phyloP scores from a whole-genome alignment of 768 basidiomycete species.

The Xerocomus brunneocitrinus region DNA sequence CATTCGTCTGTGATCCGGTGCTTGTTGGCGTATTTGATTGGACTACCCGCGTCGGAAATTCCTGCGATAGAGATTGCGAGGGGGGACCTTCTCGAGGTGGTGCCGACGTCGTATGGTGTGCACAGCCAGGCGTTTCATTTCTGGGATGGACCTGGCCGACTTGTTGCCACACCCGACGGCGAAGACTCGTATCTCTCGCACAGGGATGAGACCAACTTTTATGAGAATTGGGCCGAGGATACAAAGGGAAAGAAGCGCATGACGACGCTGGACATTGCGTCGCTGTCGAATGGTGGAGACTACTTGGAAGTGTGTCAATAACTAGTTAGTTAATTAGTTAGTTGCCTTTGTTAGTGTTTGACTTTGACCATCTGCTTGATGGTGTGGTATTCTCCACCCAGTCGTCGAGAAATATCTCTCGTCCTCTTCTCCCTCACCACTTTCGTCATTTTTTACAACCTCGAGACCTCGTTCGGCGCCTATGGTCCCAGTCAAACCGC shows the following conservation, averaged over 20 bases:
- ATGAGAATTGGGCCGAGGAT: slow-evolving; percentile 84
- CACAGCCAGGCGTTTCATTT: slow-evolving; percentile 88
- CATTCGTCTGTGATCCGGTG: slow-evolving; percentile 98
- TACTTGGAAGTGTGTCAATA: background rate
- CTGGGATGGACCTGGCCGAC: slow-evolving; percentile 82
- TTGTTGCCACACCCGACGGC: slow-evolving; percentile 35
- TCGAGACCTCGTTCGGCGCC: slow-evolving; percentile 57
- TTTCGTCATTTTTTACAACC: slow-evolving; percentile 71
- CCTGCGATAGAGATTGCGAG: slow-evolving; percentile 96
- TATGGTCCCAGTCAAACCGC: slow-evolving; percentile 41
- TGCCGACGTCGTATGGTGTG: slow-evolving; percentile 86
- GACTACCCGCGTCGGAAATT: slow-evolving; percentile 91
- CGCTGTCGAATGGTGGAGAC: slow-evolving; percentile 16
- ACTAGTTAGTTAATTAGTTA: background rate
- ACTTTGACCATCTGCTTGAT: slow-evolving; percentile 27
- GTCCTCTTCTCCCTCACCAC: slow-evolving; percentile 59
- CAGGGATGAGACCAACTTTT: slow-evolving; percentile 74
- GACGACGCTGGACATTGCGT: slow-evolving; percentile 30
- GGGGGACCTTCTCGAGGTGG: slow-evolving; percentile 92
- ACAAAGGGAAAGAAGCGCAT: slow-evolving; percentile 54
- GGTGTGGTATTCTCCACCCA: slow-evolving; percentile 64
- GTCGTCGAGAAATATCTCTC: slow-evolving; percentile 68
- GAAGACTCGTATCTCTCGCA: slow-evolving; percentile 27
- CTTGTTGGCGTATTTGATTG: slow-evolving; percentile 88
- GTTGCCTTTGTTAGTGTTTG: background rate